Evolutionary conservation across 2,329 filamentous ascomycete genomes (phyloP).

Genomic region (Ophiostoma sp.): DNA sequence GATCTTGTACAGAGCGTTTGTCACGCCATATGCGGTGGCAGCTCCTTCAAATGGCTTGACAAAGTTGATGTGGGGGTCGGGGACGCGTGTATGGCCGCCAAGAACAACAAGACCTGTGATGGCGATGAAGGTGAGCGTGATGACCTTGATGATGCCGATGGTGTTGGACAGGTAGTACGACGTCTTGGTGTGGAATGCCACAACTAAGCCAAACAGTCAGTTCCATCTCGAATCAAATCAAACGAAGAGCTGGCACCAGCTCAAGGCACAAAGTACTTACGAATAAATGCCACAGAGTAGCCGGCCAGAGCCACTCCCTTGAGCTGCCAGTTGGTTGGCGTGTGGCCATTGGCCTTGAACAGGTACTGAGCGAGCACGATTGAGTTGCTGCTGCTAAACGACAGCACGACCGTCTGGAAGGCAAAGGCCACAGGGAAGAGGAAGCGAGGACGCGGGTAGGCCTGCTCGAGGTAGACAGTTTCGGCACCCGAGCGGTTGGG

Average conservation of each 20-base stretch:
- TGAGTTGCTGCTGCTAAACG: constrained; percentile 66
- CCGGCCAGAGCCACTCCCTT: constrained; percentile 67
- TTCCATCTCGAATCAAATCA: neutral
- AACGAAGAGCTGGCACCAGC: neutral
- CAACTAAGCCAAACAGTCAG: constrained; percentile 12
- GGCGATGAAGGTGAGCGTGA: constrained; percentile 58
- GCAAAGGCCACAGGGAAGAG: constrained; percentile 66
- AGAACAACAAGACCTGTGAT: constrained; percentile 61
- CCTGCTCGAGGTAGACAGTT: constrained; percentile 68
- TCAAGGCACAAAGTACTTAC: constrained; percentile 40
- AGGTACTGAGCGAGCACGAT: constrained; percentile 65
- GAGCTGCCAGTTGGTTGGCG: constrained; percentile 60
- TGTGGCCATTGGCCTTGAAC: constrained; percentile 55
- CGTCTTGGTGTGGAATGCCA: constrained; percentile 52
- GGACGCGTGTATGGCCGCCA: constrained; percentile 52
- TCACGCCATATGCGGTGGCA: constrained; percentile 47
- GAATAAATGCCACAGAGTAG: constrained; percentile 59
- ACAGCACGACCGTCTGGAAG: constrained; percentile 62
- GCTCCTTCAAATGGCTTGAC: constrained; percentile 54
- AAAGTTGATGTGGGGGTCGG: constrained; percentile 56
- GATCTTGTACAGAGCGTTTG: constrained; percentile 61
- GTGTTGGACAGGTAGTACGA: constrained; percentile 55
- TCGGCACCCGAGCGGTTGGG: constrained; percentile 66
- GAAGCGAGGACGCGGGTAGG: constrained; percentile 63
- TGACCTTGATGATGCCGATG: constrained; percentile 58